Percentiles rank a stretch among this genome's conserved stretches.
Evolutionary conservation across 2,329 filamentous ascomycete genomes (phyloP).

Genomic region (Fusarium continuum): DNA sequence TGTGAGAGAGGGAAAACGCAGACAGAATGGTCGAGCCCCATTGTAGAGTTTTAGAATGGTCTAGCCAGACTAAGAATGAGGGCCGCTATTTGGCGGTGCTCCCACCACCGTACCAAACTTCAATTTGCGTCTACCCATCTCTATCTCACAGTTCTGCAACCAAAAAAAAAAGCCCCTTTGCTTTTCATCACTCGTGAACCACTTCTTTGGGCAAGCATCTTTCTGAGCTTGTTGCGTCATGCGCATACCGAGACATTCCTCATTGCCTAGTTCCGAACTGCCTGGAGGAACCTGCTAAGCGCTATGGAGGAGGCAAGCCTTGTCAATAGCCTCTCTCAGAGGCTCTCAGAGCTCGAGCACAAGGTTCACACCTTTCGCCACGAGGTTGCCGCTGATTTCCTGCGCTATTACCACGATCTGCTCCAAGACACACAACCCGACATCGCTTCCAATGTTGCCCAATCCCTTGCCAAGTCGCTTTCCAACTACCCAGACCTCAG

Average conservation of each 20-base stretch:
- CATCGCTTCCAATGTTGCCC: constrained; percentile 57
- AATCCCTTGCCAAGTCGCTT: constrained; percentile 57
- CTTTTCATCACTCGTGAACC: constrained; percentile 26
- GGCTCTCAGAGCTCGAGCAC: constrained; percentile 65
- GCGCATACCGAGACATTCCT: constrained; percentile 48
- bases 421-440: constrained; percentile 58
- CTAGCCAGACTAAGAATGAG: constrained; percentile 31
- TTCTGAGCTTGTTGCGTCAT: constrained; percentile 47
- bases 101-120: constrained; percentile 10
- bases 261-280: constrained; percentile 45
- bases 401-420: constrained; percentile 61
- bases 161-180: constrained; percentile 29
- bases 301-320: constrained; percentile 56
- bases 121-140: constrained; percentile 25
- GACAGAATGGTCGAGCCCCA: constrained; percentile 16
- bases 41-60: constrained; percentile 27
- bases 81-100: constrained; percentile 17
- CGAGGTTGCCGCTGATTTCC: constrained; percentile 66
- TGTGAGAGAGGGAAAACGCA: neutral
- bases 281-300: constrained; percentile 47
- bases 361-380: constrained; percentile 66
- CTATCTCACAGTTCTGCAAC: constrained; percentile 17
- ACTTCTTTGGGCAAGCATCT: constrained; percentile 25
- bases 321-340: constrained; percentile 61
- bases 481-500: constrained; percentile 58